Percentiles rank a stretch among this genome's conserved stretches.
These are phyloP conservation scores for Tephrocybe sp. DNA, from an alignment of 768 basidiomycete genomes.

Conservation along the genomic window DNA sequence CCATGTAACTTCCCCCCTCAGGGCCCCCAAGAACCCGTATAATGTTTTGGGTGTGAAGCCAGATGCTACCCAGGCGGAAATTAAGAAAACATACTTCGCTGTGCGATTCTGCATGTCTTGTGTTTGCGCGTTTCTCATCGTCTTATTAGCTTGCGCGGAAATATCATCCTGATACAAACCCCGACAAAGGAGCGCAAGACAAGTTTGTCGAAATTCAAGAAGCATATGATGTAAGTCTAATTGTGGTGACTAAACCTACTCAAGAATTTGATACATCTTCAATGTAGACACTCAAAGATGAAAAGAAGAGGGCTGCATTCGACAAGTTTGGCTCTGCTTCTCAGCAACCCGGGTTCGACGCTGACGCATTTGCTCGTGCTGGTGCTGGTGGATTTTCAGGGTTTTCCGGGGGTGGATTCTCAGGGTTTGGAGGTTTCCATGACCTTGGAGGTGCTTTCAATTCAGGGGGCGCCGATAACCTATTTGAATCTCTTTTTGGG, in stretches of 20 bases:
- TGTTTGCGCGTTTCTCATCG: slow-evolving; percentile 12
- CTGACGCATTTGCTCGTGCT: slow-evolving; percentile 65
- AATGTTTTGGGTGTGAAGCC: slow-evolving; percentile 83
- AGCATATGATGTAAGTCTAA: slow-evolving; percentile 81
- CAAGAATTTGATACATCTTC: slow-evolving; percentile 5
- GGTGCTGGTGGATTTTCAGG: slow-evolving; percentile 46
- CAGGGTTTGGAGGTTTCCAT: slow-evolving; percentile 70
- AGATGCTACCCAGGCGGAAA: slow-evolving; percentile 81
- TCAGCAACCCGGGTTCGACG: slow-evolving; percentile 92
- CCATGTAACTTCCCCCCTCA: slow-evolving; percentile 61
- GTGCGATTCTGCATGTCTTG: slow-evolving; percentile 45
- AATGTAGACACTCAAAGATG: slow-evolving; percentile 84
- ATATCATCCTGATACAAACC: slow-evolving; percentile 97
- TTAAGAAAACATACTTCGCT: slow-evolving; percentile 97
- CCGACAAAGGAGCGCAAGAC: slow-evolving; percentile 84
- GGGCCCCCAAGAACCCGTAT: slow-evolving; percentile 81
- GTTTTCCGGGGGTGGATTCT: slow-evolving; percentile 45
- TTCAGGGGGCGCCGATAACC: slow-evolving; percentile 49
- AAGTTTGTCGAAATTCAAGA: slow-evolving; percentile 96
- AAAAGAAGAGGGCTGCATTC: slow-evolving; percentile 86
- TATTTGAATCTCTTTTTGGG: slow-evolving; percentile 88
- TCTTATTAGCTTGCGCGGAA: slow-evolving; percentile 84
- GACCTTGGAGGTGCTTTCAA: slow-evolving; percentile 65
- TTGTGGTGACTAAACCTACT: slow-evolving; percentile 9
- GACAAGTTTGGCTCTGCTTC: slow-evolving; percentile 93